Evolutionary conservation across 768 basidiomycete genomes (phyloP).

Genomic region (Rhizopogon salebrosus): DNA sequence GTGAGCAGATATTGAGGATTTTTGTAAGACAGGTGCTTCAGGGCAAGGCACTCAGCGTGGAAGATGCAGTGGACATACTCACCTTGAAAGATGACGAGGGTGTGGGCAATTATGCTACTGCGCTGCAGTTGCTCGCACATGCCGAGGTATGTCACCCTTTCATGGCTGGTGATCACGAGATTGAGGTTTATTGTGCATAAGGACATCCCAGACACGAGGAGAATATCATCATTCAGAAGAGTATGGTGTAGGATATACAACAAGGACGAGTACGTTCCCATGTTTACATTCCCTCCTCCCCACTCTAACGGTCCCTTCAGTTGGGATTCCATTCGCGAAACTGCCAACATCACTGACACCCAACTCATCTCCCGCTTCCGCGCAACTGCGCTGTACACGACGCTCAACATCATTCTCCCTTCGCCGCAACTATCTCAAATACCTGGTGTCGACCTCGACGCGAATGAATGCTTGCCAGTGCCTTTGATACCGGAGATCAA

Average conservation of each 20-base stretch:
- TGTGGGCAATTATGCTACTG: slow-evolving; percentile 62
- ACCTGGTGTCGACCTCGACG: slow-evolving; percentile 48
- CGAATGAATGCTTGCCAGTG: slow-evolving; percentile 51
- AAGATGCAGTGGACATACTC: slow-evolving; percentile 79
- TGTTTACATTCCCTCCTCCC: background rate
- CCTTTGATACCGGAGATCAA: slow-evolving; percentile 57
- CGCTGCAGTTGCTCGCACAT: slow-evolving; percentile 59
- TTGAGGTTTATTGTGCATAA: slow-evolving; percentile 19
- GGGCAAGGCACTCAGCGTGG: slow-evolving; percentile 67
- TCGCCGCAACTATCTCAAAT: slow-evolving; percentile 30
- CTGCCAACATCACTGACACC: slow-evolving; percentile 69
- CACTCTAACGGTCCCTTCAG: slow-evolving; percentile 32
- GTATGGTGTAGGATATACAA: slow-evolving; percentile 87
- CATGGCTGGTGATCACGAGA: background rate
- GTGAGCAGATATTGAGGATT: slow-evolving; percentile 59
- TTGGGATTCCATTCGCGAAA: slow-evolving; percentile 74
- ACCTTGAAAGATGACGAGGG: slow-evolving; percentile 79
- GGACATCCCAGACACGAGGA: slow-evolving; percentile 68
- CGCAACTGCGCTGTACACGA: slow-evolving; percentile 68
- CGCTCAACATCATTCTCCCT: slow-evolving; percentile 46
- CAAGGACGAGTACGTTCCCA: slow-evolving; percentile 72
- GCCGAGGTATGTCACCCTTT: slow-evolving; percentile 37
- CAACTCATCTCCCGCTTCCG: slow-evolving; percentile 70
- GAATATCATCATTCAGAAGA: slow-evolving; percentile 61
- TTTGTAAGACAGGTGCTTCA: slow-evolving; percentile 65